Conservation (phyloP, 257 asterid species). For the Ligustrum vulgare region DNA sequence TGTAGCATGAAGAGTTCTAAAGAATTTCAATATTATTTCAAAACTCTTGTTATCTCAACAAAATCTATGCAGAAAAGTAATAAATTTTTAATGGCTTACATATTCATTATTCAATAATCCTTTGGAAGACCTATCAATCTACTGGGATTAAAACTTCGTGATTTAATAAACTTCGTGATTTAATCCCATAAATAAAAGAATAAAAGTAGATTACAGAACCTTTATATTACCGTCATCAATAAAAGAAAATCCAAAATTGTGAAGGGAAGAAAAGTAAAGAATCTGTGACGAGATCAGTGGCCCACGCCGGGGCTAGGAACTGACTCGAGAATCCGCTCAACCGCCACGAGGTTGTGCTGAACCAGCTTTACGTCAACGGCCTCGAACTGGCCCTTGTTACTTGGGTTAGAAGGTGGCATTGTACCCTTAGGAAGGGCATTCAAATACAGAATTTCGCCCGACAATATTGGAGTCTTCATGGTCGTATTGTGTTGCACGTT, state of each 20-base stretch:
- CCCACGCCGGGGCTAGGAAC: conserved; percentile 70
- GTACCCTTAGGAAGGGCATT: conserved; percentile 50
- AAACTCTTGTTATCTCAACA: too few species aligned
- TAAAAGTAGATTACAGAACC: neutral
- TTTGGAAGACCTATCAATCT: neutral
- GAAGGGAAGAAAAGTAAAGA: neutral
- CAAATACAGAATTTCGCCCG: conserved; percentile 30
- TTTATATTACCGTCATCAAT: neutral
- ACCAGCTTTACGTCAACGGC: conserved; percentile 41
- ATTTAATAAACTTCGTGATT: too few species aligned
- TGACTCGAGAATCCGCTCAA: conserved; percentile 50
- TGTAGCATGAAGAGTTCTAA: too few species aligned
- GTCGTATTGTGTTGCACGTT: neutral
- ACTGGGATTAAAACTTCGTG: neutral
- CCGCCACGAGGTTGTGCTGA: conserved; percentile 47
- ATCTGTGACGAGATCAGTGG: conserved; percentile 28
- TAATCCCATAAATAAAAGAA: neutral
- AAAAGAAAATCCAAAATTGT: conserved; percentile 9
- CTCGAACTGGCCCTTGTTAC: conserved; percentile 48
- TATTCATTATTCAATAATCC: neutral
- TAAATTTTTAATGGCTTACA: neutral
- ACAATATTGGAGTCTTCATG: conserved; percentile 9
- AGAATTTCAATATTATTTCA: too few species aligned
- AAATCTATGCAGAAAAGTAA: too few species aligned
- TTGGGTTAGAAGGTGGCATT: conserved; percentile 47